Conservation (phyloP, 805 yeast genomes). For the Sugiyamaella valdiviana region DNA sequence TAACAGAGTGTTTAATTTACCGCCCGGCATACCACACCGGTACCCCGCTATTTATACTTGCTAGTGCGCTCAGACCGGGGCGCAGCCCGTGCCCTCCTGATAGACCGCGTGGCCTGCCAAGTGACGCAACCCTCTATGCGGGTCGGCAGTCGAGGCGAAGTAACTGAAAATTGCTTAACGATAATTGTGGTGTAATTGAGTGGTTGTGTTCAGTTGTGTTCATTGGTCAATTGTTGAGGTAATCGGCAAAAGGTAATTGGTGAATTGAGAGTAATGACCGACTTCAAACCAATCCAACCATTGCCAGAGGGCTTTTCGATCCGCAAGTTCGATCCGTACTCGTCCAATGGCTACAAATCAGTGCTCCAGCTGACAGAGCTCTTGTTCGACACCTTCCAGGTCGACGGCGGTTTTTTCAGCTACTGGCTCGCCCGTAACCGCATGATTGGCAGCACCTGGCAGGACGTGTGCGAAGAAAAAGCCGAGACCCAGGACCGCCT, state of each 20-base stretch:
- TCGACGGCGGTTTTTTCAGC: constrained; percentile 8
- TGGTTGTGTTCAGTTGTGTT: too few relatives aligned
- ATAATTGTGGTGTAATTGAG: too few relatives aligned
- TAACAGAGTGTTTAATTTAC: too few relatives aligned
- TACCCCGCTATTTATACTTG: too few relatives aligned
- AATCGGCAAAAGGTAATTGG: neutral
- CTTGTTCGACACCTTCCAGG: constrained; percentile 9
- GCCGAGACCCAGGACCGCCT: constrained; percentile 6
- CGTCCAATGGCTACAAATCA: neutral
- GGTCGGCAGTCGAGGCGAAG: too few relatives aligned
- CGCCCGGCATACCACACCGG: too few relatives aligned
- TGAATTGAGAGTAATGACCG: neutral
- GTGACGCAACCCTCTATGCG: too few relatives aligned
- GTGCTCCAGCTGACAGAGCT: constrained; percentile 7
- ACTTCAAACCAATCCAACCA: neutral
- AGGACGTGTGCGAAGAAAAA: constrained; percentile 2
- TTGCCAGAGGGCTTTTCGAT: neutral
- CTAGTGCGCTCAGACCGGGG: neutral
- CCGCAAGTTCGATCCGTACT: neutral
- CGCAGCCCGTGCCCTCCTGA: constrained; percentile 1
- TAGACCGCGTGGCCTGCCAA: too few relatives aligned
- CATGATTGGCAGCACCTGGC: neutral
- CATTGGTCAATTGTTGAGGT: too few relatives aligned
- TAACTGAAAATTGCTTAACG: too few relatives aligned
- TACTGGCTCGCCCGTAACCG: constrained; percentile 8